Evolutionary conservation across 2,329 filamentous ascomycete genomes (phyloP).

Genomic region (Parascedosporium putredinis): DNA sequence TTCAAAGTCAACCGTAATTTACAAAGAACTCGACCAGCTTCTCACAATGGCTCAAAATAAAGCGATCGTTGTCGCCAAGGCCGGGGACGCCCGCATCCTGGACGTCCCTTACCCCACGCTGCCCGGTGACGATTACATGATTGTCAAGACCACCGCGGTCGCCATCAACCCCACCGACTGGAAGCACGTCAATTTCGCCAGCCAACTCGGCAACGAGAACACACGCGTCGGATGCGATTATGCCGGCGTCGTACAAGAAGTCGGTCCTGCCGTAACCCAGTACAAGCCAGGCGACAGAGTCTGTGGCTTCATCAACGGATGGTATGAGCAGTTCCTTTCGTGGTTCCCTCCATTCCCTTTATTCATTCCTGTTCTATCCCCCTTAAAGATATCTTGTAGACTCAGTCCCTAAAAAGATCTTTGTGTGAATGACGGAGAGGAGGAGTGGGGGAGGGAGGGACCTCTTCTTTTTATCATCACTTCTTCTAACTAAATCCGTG

Average conservation of each 20-base stretch:
- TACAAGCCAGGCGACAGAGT: constrained; percentile 38
- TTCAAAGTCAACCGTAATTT: no score
- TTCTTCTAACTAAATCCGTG: no score
- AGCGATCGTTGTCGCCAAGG: constrained; percentile 1
- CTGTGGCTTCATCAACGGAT: constrained; percentile 28
- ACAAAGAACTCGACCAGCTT: no score
- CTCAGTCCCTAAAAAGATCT: no score
- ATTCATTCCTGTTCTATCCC: not conserved
- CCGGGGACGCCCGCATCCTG: constrained; percentile 20
- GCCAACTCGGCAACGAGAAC: constrained; percentile 12
- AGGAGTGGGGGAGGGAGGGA: no score
- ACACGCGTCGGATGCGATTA: constrained; percentile 32
- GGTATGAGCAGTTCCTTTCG: constrained; percentile 13
- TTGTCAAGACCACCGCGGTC: constrained; percentile 25
- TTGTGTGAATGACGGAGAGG: no score
- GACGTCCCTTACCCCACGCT: constrained; percentile 14
- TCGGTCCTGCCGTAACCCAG: constrained; percentile 31
- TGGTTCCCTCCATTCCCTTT: not conserved
- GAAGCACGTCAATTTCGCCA: constrained; percentile 21
- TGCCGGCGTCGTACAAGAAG: constrained; percentile 33
- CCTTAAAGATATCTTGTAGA: no score
- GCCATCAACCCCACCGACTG: constrained; percentile 27
- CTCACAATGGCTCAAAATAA: constrained; percentile 8
- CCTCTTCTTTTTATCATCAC: no score
- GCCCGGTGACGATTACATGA: constrained; percentile 18